Evolutionary conservation across 495 filamentous ascomycete genomes (phyloP), one percentile per base, ranked within the genome.

Genomic region (Penicillium parvum): DNA sequence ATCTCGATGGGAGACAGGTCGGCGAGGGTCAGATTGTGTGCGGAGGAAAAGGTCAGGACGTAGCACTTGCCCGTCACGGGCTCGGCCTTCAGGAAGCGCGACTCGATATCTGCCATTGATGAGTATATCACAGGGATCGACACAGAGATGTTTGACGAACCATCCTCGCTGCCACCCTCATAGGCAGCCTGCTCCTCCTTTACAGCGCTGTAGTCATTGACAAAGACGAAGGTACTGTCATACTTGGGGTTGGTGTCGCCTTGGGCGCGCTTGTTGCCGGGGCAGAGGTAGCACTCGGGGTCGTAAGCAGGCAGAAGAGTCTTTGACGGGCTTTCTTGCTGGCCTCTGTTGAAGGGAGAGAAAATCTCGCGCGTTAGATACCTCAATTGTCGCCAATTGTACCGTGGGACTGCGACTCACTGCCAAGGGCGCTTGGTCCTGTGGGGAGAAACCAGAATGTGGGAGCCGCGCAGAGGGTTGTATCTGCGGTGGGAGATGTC

Each of bases 371-470:
- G 37, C 12, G 18, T 43, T 16, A 37, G 41, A 6, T 9, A 17
- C 2, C 12, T 3, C 23, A 11, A 19, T 4, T 37, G 11, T 17
- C 23, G 3, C 32, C 23, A 16, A n/a, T 28, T 7, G 32, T 17
- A 8, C n/a, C 16, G 16, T 10, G 27, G 14, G 14, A 33, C 20
- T 15, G 15, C 12, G 21, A 78, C 89, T 79, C 71, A 96, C 92
- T 96, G 92, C 92, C 92, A 99, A 53, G 92, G 92, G 43, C 92
- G 77, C 77, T 96, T 96, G 45, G 88, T 96, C 39, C 92, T 74
- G 64, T 99, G 92, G 28, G 92, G 92, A 7, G 92, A 96, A 11
- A 97, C 92, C 10, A 99, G 73, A 39, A 99, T 73, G 82, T 88
- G 92, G 22, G 84, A 89, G 19, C 87, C 90, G 28, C 84, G 82